Base-by-base conservation (phyloP, 2,329 filamentous ascomycete species). In the Cordyceps tenuipes region DNA sequence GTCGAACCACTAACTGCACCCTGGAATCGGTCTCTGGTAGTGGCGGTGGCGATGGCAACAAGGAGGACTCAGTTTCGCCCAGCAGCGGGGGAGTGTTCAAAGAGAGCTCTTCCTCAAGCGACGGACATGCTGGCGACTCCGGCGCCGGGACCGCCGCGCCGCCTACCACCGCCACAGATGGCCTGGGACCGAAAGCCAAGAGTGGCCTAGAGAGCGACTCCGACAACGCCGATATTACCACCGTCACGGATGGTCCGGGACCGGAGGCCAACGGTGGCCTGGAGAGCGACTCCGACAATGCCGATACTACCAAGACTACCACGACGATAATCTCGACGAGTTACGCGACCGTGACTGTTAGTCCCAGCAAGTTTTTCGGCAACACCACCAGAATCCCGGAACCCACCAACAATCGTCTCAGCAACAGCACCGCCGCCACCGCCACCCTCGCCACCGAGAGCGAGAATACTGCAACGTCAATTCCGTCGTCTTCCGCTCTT, bases 1-100 rank as follows among this genome's bases (percentile, higher is more conserved):
- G 61, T 26, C 62, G 65, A 62, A 68, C 65, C 47, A 53, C 64
- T 67, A 65, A 70, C 63, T 70, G 67, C 67, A 63, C 62, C 47
- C 61, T 66, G 63, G 62, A 61, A 55, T 56, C 63, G 9, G 66
- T 64, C 2, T 39, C 60, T 46, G 59, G 59, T 3, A 12, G 31
- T 8, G 29, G 29, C 29, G 29, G 29, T 5, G 26, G 26, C 26
- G 26, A 29, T 29, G 29, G 34, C 34, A 36, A 36, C 7, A 36
- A 36, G 34, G 34, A 60, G 34, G 31, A n/a, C 7, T 46, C 34
- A 12, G 17, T 31, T 3, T 4, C 44, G 2, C 56, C 47, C 10
- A 46, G 56, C 53, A 36, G 41, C 47, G 19, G 56, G 57, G 46
- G 39, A 43, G 46, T 36, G 17, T 44, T 56, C 53, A 61, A 61